Percentiles rank a stretch among this genome's conserved stretches.
Evolutionary conservation across 805 yeast genomes (phyloP).

Genomic region (Lipomyces lipofer): DNA sequence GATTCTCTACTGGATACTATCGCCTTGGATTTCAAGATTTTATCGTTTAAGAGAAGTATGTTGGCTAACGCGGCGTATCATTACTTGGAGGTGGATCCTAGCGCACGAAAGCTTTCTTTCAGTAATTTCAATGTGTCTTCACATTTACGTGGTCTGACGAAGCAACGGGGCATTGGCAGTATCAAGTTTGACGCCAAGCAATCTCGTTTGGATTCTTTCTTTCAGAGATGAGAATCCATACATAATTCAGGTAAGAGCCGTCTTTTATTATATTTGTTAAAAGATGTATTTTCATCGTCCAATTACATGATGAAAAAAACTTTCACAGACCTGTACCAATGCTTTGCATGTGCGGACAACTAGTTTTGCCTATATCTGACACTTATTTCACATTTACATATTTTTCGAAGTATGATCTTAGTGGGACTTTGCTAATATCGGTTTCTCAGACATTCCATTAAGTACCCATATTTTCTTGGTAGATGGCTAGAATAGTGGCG

Average conservation of each 20-base stretch:
- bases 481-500: no score
- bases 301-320: slow-evolving; percentile 25
- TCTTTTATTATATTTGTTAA: neutral
- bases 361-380: slow-evolving; percentile 9
- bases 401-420: no score
- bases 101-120: neutral
- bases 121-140: neutral
- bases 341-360: slow-evolving; percentile 29
- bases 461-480: no score
- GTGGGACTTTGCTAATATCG: no score
- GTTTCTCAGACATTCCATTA: no score
- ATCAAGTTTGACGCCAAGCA: slow-evolving; percentile 13
- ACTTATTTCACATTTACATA: neutral
- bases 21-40: neutral
- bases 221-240: slow-evolving; percentile 3
- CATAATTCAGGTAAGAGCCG: slow-evolving; percentile 16
- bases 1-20: slow-evolving; percentile 9
- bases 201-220: slow-evolving; percentile 14
- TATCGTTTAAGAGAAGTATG: slow-evolving; percentile 9
- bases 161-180: neutral
- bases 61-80: slow-evolving; percentile 23
- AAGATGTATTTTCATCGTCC: neutral
- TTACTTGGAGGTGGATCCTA: slow-evolving; percentile 9
- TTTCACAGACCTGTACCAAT: slow-evolving; percentile 36
- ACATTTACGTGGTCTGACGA: slow-evolving; percentile 4